Base-by-base conservation (phyloP, 2,329 filamentous ascomycete genomes). In the Penicillium sclerotiorum region DNA sequence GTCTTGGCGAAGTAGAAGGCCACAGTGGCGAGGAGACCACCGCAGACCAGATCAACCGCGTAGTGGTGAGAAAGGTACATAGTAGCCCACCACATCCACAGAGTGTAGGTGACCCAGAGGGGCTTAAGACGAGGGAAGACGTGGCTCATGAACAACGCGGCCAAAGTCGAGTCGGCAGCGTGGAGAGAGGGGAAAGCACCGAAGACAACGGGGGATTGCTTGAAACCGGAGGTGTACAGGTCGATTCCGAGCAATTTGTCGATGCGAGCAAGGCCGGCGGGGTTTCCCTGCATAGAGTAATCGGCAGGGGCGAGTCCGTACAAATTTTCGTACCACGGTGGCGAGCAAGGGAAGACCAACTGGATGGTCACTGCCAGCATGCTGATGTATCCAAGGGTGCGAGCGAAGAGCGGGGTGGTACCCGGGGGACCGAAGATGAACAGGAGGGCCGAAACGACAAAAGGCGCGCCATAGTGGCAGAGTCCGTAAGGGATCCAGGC, bases 41-140 rank as follows among this genome's bases (percentile, higher is more conserved):
- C 93, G 28, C 83, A 90, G 21, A 96, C 90, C 43, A 97, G 79
- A 70, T 97, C 93, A 33, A 97, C 88, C 25, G 92, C 93, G 69
- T 97, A 97, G 76, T 97, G 93, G 73, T 97, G 93, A 65, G 90
- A 95, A 45, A 97, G 83, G 68, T 97, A 96, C 90, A 97, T 96
- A 60, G 93, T 97, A 11, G 92, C 89, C 91, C 93, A 97, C 89
- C 91, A 96, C 64, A 96, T 86, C 93, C 93, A 96, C 67, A 88
- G 82, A 37, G 88, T 88, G 72, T 96, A 97, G 57, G 82, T 79
- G 56, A 92, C 82, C 73, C 95, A 95, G 45, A 94, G 73, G 11
- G 87, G 84, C 59, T 88, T 85, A 59, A 95, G 81, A 53, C 84
- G 85, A 4, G 93, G 93, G 78, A 97, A 96, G 69, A 89, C 86